phyloP scores from a whole-genome alignment of 768 basidiomycete genomes.

The Agaricus blazei region DNA sequence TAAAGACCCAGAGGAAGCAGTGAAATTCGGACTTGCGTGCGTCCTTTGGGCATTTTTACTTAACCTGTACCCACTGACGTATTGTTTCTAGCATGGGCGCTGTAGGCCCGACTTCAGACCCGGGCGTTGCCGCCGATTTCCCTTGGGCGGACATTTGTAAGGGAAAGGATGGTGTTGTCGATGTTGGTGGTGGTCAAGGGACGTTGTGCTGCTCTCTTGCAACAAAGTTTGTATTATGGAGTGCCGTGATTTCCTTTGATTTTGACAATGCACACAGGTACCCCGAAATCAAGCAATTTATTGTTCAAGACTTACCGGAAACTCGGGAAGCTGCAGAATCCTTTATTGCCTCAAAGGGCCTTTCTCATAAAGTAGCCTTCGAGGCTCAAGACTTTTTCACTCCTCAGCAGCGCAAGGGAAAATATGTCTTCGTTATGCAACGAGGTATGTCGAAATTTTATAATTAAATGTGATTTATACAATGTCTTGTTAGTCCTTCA shows the following conservation, averaged over 20 bases:
- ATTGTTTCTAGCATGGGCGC: slow-evolving; percentile 25
- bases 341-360: slow-evolving; percentile 26
- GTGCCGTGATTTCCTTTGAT: background rate
- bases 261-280: slow-evolving; percentile 19
- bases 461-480: background rate
- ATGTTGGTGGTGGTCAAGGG: slow-evolving; percentile 36
- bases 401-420: slow-evolving; percentile 34
- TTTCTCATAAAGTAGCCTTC: slow-evolving; percentile 27
- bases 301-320: slow-evolving; percentile 34
- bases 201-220: slow-evolving; percentile 33
- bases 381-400: slow-evolving; percentile 35
- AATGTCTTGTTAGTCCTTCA: slow-evolving; percentile 24
- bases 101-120: slow-evolving; percentile 33
- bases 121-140: slow-evolving; percentile 33
- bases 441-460: slow-evolving; percentile 21
- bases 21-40: slow-evolving; percentile 30
- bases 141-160: slow-evolving; percentile 28
- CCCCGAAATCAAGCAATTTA: slow-evolving; percentile 30
- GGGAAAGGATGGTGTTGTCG: slow-evolving; percentile 34
- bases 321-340: slow-evolving; percentile 28
- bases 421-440: slow-evolving; percentile 33
- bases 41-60: background rate
- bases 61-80: background rate
- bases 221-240: slow-evolving; percentile 20
- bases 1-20: slow-evolving; percentile 30